These are phyloP conservation scores for Mimosa bimucronata DNA, from an alignment of 306 rosid genomes.

Conservation along the genomic window DNA sequence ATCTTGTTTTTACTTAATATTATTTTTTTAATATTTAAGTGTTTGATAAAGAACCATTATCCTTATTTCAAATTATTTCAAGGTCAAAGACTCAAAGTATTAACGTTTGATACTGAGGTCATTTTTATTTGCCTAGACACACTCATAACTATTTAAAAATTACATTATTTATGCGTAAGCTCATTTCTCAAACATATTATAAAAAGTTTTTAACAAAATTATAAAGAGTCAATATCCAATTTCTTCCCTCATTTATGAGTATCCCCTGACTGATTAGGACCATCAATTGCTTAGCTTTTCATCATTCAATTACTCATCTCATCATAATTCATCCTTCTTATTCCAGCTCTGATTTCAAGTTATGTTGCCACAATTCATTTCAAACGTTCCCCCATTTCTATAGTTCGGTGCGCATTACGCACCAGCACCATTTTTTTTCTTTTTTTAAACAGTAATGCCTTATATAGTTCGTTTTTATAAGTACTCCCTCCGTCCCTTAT, in stretches of 20 bases:
- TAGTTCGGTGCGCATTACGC: conserved; percentile 38
- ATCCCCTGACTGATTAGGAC: conserved; percentile 48
- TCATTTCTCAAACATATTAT: not conserved
- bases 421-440: not conserved
- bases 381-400: not conserved
- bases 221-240: conserved; percentile 20
- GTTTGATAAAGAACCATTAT: not conserved
- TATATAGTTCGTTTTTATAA: too few relatives aligned
- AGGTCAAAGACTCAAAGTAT: not conserved
- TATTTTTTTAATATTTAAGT: too few relatives aligned
- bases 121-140: not conserved
- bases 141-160: not conserved
- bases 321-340: conserved; percentile 31
- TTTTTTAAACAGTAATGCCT: too few relatives aligned
- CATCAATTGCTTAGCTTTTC: conserved; percentile 43
- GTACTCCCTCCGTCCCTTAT: too few relatives aligned
- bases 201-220: not conserved
- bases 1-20: too few relatives aligned
- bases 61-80: not conserved
- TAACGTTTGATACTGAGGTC: not conserved
- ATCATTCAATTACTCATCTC: conserved; percentile 37
- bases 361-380: not conserved
- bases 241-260: not conserved
- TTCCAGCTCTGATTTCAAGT: not conserved
- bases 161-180: not conserved